Evolutionary conservation across 2,329 filamentous ascomycete species (phyloP), one percentile per base, ranked within the genome.

Genomic region (Monosporascus sp.): DNA sequence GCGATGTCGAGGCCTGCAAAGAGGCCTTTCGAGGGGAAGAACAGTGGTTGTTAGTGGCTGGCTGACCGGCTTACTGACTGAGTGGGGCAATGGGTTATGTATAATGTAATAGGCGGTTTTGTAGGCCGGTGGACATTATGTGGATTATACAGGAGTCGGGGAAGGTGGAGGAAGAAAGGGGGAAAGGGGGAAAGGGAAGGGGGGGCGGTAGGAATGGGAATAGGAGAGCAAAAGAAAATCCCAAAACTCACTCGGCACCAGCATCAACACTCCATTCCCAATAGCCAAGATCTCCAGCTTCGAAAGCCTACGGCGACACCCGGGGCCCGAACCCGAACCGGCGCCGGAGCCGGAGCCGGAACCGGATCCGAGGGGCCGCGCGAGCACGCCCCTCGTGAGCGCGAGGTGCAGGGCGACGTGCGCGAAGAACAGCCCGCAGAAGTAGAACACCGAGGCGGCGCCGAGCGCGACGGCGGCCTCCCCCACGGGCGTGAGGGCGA

Each of bases 241-340:
- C 31, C 31, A 9, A 34, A 34, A 34, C 71, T 47, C 66, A 82
- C 80, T 76, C n/a, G 80, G 80, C 9, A 81, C 64, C 17, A 81
- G 59, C 81, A 83, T 83, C 51, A 84, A 68, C 1, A 81, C 58
- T 11, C 79, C 80, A 38, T 83, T 83, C 48, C 78, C 79, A 60
- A 82, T 77, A 49, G 81, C 72, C 24, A 83, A 69, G 7, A 81
- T 73, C 59, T 84, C 80, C 71, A 83, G 77, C 5, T 78, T 73
- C 0, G 68, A 77, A 40, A 83, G 61, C 0, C 71, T 66, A 24
- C 53, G 31, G 1, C 45, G 40, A 5, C 46, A 14, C 6, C 27
- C 41, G 38, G 19, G 19, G 17, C 19, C 48, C 50, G 17, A 16
- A 22, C 20, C 17, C n/a, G 1, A 36, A 20, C 16, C 44, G 48